A percentile compares a stretch with the other conserved stretches of the same genome.
Evolutionary conservation across 164 flowering plant species (phyloP).

Genomic region (Dillenia suffruticosa): DNA sequence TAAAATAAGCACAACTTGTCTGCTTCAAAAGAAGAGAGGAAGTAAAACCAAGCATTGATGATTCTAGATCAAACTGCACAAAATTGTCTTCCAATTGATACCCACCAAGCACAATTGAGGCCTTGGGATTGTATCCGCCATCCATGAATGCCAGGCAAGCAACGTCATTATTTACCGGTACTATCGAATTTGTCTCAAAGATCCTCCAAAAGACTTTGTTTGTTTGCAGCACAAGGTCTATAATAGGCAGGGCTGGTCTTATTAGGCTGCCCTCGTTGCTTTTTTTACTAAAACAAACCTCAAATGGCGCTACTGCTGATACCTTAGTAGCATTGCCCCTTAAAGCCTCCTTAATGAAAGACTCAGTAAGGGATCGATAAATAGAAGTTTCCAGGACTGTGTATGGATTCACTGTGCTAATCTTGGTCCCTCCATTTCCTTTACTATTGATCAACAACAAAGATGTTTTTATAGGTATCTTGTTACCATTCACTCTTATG

Average conservation of each 20-base stretch:
- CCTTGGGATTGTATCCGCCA: conserved; percentile 25
- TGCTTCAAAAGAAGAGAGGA: conserved; percentile 17
- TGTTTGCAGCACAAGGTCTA: conserved; percentile 9
- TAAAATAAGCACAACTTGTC: conserved; percentile 27
- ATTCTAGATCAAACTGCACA: conserved; percentile 27
- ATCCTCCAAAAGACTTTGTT: conserved; percentile 24
- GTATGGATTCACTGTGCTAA: conserved; percentile 12
- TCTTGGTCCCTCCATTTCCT: neutral
- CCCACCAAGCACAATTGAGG: conserved; percentile 26
- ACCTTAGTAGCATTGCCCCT: conserved; percentile 6
- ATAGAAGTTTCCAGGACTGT: conserved; percentile 3
- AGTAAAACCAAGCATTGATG: conserved; percentile 24
- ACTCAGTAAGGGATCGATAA: neutral
- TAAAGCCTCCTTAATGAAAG: conserved; percentile 4
- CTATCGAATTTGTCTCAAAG: conserved; percentile 31
- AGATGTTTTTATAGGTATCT: conserved; percentile 3
- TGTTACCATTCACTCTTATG: conserved; percentile 2
- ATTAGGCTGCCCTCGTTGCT: neutral
- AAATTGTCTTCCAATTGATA: conserved; percentile 33
- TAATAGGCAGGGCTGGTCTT: conserved; percentile 7
- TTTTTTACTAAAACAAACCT: conserved; percentile 5
- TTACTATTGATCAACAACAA: neutral
- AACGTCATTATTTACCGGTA: conserved; percentile 14
- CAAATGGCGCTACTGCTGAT: conserved; percentile 8
- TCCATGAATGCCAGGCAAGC: conserved; percentile 33